Base-by-base conservation (phyloP, 2,329 filamentous ascomycete genomes). In the Fusarium napiforme region DNA sequence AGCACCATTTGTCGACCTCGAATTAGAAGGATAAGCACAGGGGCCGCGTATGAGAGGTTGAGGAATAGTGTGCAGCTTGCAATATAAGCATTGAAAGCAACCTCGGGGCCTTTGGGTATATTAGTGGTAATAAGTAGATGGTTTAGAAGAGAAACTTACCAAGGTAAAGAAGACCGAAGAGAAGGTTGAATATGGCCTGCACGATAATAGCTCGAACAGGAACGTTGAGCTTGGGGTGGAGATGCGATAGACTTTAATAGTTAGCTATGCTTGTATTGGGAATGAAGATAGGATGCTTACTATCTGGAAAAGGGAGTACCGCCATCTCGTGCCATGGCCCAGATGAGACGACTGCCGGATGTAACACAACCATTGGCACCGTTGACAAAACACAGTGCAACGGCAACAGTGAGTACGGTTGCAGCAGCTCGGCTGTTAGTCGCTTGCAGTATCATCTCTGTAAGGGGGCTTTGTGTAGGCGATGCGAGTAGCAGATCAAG, bases 31-130 rank as follows among this genome's bases (percentile, higher is more conserved):
- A 77, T 79, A 2, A 84, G 76, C 26, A 86, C 79, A 4, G 85
- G 85, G 14, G 85, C 78, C 11, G 81, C 83, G 37, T 85, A 86
- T 2, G 84, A 85, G 2, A 86, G 76, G 64, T 85, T 85, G 4
- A 86, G 80, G 49, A 86, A 82, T 18, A 86, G 82, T 19, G 84
- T 86, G 71, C 82, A 84, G 28, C 81, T 83, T 8, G 84, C 82
- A 1, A 85, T 81, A 65, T 86, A 85, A 11, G 85, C 84, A 58
- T 82, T 84, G 55, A 87, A 87, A 2, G 85, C 85, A 16, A 85
- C 85, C 19, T 81, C 81, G 2, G 84, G 85, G 2, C 84, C 72
- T 75, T 26, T 6, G 1, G 19, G 7, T 1, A 9, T 37, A 15
- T 74, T 28, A 70, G 43, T 11, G 43, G 8, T 4, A 30, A 9